These are phyloP conservation scores for Amaranthus tricolor DNA, from an alignment of 179 eudicot species.

Conservation along the genomic window DNA sequence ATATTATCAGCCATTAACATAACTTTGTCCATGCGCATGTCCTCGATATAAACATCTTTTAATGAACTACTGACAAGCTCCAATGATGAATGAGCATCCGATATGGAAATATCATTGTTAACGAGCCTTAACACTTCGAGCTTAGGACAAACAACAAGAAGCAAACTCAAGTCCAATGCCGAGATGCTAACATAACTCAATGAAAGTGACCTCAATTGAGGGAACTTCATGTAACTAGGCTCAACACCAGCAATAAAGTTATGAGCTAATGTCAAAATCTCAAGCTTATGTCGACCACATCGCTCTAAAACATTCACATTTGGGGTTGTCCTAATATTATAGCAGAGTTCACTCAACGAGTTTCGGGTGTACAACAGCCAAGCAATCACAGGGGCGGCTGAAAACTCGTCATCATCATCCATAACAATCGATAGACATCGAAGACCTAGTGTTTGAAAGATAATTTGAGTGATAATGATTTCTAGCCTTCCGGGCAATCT, in stretches of 20 bases:
- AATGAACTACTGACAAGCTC: constrained; percentile 8
- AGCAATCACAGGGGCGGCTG: constrained; percentile 61
- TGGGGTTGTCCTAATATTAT: constrained; percentile 50
- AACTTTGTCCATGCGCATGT: constrained; percentile 8
- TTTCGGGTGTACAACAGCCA: constrained; percentile 67
- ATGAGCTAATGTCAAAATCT: constrained; percentile 10
- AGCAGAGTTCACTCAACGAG: constrained; percentile 44
- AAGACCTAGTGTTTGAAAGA: constrained; percentile 59
- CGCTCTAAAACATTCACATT: constrained; percentile 27
- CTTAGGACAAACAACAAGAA: constrained; percentile 8
- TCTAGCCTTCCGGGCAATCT: constrained; percentile 38
- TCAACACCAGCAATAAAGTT: constrained; percentile 12
- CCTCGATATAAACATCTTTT: constrained; percentile 9
- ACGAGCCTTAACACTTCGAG: constrained; percentile 12
- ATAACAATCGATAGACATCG: constrained; percentile 44
- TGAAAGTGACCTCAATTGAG: constrained; percentile 10
- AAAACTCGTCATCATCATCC: constrained; percentile 63
- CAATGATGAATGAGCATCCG: constrained; percentile 1
- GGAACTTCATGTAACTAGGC: constrained; percentile 16
- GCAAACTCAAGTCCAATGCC: constrained; percentile 4
- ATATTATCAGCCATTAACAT: constrained; percentile 14
- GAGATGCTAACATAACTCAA: constrained; percentile 11
- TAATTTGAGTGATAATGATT: constrained; percentile 59
- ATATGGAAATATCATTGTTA: constrained; percentile 10
- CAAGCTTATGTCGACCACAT: constrained; percentile 40